Base-by-base conservation (phyloP, 1,284 basidiomycete genomes). In the Mycena sp. region DNA sequence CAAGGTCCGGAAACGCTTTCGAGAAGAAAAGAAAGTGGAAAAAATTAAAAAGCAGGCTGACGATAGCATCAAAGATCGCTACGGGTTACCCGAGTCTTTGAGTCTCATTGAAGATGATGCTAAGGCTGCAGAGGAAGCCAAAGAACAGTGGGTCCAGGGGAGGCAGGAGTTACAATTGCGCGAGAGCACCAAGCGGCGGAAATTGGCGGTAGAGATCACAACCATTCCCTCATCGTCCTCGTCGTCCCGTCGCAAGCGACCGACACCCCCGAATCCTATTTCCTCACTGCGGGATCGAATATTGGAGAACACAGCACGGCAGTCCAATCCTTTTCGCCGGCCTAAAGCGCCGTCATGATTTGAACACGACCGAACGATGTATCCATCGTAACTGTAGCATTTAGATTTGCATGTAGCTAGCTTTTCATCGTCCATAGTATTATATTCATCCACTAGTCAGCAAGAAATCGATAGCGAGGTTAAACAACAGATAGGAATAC, bases 1-100 rank as follows among this genome's bases (percentile, higher is more conserved):
- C 6, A 86, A 87, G 58, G 84, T 92, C 7, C 87, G 98, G 32
- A 90, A 90, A 69, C 83, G 83, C 19, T 98, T 99, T 73, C 87
- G 98, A 1, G 85, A 87, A 62, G 92, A 93, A 70, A 99, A 98
- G 80, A 92, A 90, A 74, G 76, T 91, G 0, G 87, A 92, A 56
- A 81, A 87, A 64, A 85, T 83, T 44, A 89, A 89, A 67, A 82
- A 87, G 59, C 82, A 81, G 29, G 83, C 81, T 10, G 94, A 98
- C 70, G 87, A 91, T 41, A 78, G 77, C 12, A 76, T 97, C 45
- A 91, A 89, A 68, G 84, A 82, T 32, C 83, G 84, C 64, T 96
- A 93, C 76, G 94, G 87, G 0, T 77, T 98, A 7, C 90, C 89
- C 1, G 85, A 87, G 59, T 78, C 80, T 5, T 75, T 95, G 29